Base-by-base conservation (phyloP, 2,329 filamentous ascomycete species). In the Clathrospora elynae region DNA sequence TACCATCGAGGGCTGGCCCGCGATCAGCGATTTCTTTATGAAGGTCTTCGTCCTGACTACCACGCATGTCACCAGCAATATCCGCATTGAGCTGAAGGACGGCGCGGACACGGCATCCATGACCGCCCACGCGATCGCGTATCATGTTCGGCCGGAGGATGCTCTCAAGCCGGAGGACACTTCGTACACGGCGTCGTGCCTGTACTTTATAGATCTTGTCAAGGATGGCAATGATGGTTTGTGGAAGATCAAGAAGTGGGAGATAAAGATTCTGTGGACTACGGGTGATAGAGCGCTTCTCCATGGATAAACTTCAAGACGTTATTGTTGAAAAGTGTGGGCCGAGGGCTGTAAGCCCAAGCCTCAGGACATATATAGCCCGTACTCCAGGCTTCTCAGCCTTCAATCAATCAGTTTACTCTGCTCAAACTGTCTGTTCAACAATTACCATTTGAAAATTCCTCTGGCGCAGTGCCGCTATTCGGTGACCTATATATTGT, bases 171-270 rank as follows among this genome's bases (percentile, higher is more conserved):
- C 23, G 12, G 51, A 59, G 39, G 55, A 55, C 12, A 51, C 42
- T 1, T 49, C 49, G 14, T 62, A 61, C 23, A 61, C 51, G n/a
- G 53, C 49, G 20, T 30, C 37, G n/a, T 51, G 42, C 17, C 35
- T 61, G 47, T 62, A 63, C 23, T 31, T 31, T 32, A 29, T 63
- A n/a, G 49, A 49, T 13, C 34, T 61, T 36, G 41, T 62, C 8
- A 59, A 34, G 46, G 47, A 50, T 28, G 18, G 31, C 2, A 36
- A 18, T 4, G 55, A 56, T 35, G 50, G 49, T 3, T 25, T 57
- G 36, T 62, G 55, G 57, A 62, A 49, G 51, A 61, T 63, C 14
- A 56, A 53, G 43, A 57, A 35, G 25, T 73, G 63, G 32, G 61
- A 53, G 3, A 60, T 57, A 1, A 49, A 51, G 14, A 26, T 57